Evolutionary conservation across 345 rosid genomes (phyloP), one percentile per base, ranked within the genome.

Genomic region (Noccaea caerulescens): DNA sequence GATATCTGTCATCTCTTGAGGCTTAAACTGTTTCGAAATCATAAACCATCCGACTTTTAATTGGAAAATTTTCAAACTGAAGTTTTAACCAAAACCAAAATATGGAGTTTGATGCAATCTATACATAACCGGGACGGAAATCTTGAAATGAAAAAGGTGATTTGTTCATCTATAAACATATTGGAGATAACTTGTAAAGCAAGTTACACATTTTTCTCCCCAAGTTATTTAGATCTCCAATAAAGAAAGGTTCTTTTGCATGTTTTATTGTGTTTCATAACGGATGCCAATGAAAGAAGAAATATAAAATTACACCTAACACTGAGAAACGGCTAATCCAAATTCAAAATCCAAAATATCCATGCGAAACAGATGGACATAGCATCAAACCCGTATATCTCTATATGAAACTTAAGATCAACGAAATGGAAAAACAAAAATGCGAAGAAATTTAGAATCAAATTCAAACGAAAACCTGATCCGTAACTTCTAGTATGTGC

Each of bases 1-100:
- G 37, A 88, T 82, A n/a, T 41, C 83, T 16, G 65, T 47, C 30
- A 84, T 81, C 76, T 88, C 89, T 5, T 78, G 80, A 23, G 83
- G 69, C 71, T 86, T 86, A 4, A 84, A 72, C 94, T 88, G 80
- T 72, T 66, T 38, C 0, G 12, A 58, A 2, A 56, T 6, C 57
- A 38, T 11, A 1, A 54, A 37, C 27, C 64, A 43, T 60, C 58
- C 25, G 0, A 25, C 1, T 4, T 36, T 43, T 7, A 8, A 2
- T 13, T 16, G 0, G 10, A 5, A 37, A 11, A 9, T 2, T 42
- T 11, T 43, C 10, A 47, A 58, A 47, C 36, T 30, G 25, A 72
- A 23, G 11, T 8, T 73, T 54, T 2, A n/a, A 53, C 55, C 53
- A 61, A 11, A 41, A 51, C 58, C 41, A 8, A 13, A 30, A 49